Conservation (phyloP, 2,329 filamentous ascomycete genomes). For the Colletotrichum horii region DNA sequence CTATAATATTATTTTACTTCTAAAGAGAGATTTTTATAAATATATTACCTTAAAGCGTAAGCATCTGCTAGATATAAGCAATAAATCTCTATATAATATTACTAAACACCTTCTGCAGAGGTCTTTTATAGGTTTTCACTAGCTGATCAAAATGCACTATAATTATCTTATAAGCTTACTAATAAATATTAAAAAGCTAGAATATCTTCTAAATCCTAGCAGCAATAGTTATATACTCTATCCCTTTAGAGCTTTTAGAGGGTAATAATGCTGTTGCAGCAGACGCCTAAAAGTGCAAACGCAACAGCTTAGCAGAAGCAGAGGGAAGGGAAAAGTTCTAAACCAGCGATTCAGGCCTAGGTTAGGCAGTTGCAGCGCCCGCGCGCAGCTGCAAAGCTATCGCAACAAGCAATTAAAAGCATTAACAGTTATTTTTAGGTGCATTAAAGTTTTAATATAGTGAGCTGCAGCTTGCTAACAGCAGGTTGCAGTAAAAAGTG, state of each 20-base stretch:
- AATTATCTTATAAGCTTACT: neutral
- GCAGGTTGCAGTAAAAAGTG: no score
- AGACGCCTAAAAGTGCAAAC: neutral
- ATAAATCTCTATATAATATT: no score
- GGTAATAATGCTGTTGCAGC: neutral
- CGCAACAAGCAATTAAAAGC: no score
- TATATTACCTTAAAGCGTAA: no score
- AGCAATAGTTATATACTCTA: neutral
- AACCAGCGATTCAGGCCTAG: neutral
- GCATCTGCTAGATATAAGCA: no score
- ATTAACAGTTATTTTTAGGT: no score
- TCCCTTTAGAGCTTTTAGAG: neutral
- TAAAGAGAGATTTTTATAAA: neutral
- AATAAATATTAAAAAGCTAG: neutral
- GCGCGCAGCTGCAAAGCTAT: no score
- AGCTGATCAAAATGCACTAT: neutral
- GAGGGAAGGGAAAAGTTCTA: neutral
- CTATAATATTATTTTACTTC: neutral
- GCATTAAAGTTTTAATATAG: no score
- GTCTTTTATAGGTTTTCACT: no score
- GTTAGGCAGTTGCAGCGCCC: no score
- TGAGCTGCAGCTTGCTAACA: no score
- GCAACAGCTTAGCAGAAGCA: neutral
- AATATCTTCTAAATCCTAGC: neutral
- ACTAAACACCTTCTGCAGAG: no score